phyloP scores from a whole-genome alignment of 768 basidiomycete genomes.

The Leccinum fibrillosum region DNA sequence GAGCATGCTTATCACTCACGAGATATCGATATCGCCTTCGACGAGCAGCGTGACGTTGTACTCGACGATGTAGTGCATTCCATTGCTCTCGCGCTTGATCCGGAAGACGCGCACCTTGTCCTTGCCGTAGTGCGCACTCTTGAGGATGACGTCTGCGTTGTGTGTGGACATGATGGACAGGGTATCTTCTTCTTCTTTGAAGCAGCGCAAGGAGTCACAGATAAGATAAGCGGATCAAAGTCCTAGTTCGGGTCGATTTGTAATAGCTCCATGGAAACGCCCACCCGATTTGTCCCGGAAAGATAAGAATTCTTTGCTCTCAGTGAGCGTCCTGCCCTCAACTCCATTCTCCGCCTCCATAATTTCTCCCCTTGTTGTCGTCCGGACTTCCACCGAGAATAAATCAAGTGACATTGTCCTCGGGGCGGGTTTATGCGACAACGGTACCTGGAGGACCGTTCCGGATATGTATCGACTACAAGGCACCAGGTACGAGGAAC shows the following conservation, averaged over 20 bases:
- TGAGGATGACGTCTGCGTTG: conserved; percentile 29
- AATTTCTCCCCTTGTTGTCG: neutral
- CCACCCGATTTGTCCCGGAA: neutral
- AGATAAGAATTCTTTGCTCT: too few species aligned
- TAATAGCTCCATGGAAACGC: neutral
- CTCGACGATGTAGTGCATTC: conserved; percentile 74
- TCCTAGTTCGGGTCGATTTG: neutral
- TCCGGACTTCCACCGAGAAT: neutral
- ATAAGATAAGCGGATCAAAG: neutral
- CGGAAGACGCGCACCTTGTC: conserved; percentile 85
- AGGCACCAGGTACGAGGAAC: neutral
- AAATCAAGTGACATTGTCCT: neutral
- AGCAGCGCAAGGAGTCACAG: neutral
- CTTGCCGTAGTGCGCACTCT: conserved; percentile 77
- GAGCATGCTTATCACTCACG: conserved; percentile 40
- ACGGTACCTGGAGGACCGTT: neutral
- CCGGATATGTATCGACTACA: neutral
- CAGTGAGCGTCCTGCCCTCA: neutral
- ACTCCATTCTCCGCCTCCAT: neutral
- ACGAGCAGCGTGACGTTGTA: conserved; percentile 79
- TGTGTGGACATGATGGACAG: conserved; percentile 26
- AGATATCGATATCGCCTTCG: conserved; percentile 79
- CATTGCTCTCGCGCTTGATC: conserved; percentile 62
- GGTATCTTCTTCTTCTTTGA: neutral
- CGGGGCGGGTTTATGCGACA: neutral